Percentiles rank a stretch among this genome's conserved stretches.
Evolutionary conservation across 2,329 filamentous ascomycete genomes (phyloP).

Genomic region (Penicillium corylophilum): DNA sequence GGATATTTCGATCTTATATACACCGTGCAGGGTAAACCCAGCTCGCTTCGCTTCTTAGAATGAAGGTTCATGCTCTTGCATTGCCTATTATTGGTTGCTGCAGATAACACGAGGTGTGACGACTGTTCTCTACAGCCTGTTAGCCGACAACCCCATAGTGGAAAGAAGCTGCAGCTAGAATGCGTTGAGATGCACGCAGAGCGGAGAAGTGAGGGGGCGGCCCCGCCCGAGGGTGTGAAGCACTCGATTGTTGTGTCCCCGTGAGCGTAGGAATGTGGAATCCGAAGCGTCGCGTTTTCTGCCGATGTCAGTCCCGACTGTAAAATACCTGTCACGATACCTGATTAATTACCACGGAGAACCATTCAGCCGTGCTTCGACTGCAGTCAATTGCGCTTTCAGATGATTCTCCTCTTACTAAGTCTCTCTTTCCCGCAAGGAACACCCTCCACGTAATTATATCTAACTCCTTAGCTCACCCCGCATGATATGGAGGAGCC

Average conservation of each 20-base stretch:
- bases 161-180: background rate
- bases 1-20: background rate
- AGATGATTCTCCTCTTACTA: background rate
- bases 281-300: background rate
- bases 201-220: slow-evolving; percentile 10
- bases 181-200: background rate
- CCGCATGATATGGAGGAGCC: background rate
- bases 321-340: slow-evolving; percentile 3
- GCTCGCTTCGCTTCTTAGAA: background rate
- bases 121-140: background rate
- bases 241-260: too few relatives aligned
- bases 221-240: slow-evolving; percentile 5
- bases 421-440: background rate
- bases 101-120: background rate
- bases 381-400: background rate
- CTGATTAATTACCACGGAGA: background rate
- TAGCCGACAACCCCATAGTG: background rate
- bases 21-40: background rate
- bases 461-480: background rate
- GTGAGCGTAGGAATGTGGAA: background rate
- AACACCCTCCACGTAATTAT: background rate
- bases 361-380: background rate
- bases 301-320: slow-evolving; percentile 3
- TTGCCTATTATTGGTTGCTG: too few relatives aligned
- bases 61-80: background rate